Conservation (phyloP, 495 filamentous ascomycete genomes). For the Daldinia loculata region DNA sequence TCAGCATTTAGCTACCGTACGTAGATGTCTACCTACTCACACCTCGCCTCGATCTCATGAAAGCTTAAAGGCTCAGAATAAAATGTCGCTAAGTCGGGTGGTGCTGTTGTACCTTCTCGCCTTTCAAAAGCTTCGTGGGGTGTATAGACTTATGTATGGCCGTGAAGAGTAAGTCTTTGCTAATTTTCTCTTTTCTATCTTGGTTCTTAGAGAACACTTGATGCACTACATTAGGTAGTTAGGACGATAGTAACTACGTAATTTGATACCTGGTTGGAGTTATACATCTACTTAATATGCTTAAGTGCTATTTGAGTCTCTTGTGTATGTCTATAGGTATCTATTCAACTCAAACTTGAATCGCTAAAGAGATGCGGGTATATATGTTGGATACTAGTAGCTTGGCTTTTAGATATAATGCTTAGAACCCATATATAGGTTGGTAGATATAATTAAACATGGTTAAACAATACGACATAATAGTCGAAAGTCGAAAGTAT, state of each 20-base stretch:
- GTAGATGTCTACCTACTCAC: neutral
- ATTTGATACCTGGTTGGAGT: neutral
- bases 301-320: no score
- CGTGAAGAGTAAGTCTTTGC: neutral
- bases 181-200: neutral
- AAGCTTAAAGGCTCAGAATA: neutral
- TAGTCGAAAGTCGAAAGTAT: no score
- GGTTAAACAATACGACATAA: no score
- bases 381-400: no score
- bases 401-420: no score
- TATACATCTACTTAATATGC: neutral
- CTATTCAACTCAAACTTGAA: no score
- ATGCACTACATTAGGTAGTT: neutral
- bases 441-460: no score
- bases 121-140: constrained; percentile 15
- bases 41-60: neutral
- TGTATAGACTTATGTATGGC: neutral
- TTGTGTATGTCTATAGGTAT: no score
- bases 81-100: constrained; percentile 8
- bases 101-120: constrained; percentile 20
- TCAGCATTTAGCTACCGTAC: no score
- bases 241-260: neutral
- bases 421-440: no score
- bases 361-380: no score
- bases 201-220: neutral